Conservation (phyloP, 2,329 filamentous ascomycete species). For the Paracoccidioides lutzii region DNA sequence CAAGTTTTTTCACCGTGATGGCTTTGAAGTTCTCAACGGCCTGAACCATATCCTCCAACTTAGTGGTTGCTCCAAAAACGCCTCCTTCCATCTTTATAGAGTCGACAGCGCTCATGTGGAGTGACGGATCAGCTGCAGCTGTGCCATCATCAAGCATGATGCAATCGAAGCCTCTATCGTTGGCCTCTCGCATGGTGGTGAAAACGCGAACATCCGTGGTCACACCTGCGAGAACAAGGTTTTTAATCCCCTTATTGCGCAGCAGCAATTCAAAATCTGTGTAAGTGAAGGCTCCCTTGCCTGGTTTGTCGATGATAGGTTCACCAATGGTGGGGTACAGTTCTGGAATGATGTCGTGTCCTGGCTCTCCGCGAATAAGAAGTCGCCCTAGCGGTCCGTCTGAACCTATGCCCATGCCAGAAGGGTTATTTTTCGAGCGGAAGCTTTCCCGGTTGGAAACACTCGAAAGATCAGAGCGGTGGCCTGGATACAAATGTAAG, state of each 20-base stretch:
- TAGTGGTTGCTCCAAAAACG: conserved; percentile 31
- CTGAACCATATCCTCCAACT: conserved; percentile 27
- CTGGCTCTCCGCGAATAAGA: conserved; percentile 44
- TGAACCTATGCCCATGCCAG: conserved; percentile 40
- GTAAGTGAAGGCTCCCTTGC: conserved; percentile 40
- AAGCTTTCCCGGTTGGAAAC: conserved; percentile 42
- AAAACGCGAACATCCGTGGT: conserved; percentile 46
- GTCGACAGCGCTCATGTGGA: conserved; percentile 32
- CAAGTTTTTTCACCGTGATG: conserved; percentile 30
- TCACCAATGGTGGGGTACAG: conserved; percentile 37
- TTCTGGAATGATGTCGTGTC: conserved; percentile 46
- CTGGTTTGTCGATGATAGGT: conserved; percentile 43
- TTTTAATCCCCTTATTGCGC: conserved; percentile 38
- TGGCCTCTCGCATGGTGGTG: conserved; percentile 44
- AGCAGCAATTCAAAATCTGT: conserved; percentile 43
- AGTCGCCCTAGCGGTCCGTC: conserved; percentile 45
- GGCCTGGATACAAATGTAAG: conserved; percentile 18
- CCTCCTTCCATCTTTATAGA: conserved; percentile 37
- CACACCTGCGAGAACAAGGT: conserved; percentile 42
- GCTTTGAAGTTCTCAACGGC: conserved; percentile 32
- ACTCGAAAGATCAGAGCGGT: conserved; percentile 43
- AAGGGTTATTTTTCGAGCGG: conserved; percentile 40
- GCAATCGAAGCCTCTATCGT: conserved; percentile 43
- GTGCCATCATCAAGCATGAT: conserved; percentile 39
- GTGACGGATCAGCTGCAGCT: conserved; percentile 28